Evolutionary conservation across 441 rosid species (phyloP), one percentile per base, ranked within the genome.

Genomic region (Gossypium schwendimanii): DNA sequence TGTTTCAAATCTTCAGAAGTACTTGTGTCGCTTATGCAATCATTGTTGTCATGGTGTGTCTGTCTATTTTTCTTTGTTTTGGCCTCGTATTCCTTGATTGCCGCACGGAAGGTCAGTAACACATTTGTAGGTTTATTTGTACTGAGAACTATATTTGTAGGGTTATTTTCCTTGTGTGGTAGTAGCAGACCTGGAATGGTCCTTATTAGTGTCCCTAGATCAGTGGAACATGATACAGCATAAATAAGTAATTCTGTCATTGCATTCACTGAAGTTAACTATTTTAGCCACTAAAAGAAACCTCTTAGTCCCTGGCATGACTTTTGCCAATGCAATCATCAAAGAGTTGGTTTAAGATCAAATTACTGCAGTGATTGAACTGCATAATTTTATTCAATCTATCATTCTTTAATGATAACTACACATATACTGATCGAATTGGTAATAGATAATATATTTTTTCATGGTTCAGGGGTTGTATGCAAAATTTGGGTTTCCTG

Each of bases 21-120:
- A 88, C 59, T 91, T 95, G 98, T 57, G 95, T 93, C 73, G 82
- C 94, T 36, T 84, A 83, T 79, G 97, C 95, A 67, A 86, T 95
- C 77, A 90, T 89, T 79, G 97, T 93, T 76, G 81, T 86, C 63
- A 81, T 85, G 98, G 97, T 91, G 86, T 33, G 91, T 76, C 14
- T 6, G 14, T 41, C 2, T 72, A 52, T 2, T 36, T 72, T 52
- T 63, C 26, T 62, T 61, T 54, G 28, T 36, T 11, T n/a, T 20
- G 12, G 11, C 36, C 41, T 74, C 50, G 15, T 61, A 45, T 73
- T 49, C 63, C 63, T 24, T 26, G 17, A 21, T 59, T 3, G 26
- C 1, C 10, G 61, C 45, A 12, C 4, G 33, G 33, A 31, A 31
- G 6, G 1, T 31, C 33, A 31, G 33, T 4, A 31, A 31, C 33